Percentiles rank a stretch among this genome's conserved stretches.
phyloP scores from a whole-genome alignment of 768 basidiomycete genomes.

The Naganishia friedmannii region DNA sequence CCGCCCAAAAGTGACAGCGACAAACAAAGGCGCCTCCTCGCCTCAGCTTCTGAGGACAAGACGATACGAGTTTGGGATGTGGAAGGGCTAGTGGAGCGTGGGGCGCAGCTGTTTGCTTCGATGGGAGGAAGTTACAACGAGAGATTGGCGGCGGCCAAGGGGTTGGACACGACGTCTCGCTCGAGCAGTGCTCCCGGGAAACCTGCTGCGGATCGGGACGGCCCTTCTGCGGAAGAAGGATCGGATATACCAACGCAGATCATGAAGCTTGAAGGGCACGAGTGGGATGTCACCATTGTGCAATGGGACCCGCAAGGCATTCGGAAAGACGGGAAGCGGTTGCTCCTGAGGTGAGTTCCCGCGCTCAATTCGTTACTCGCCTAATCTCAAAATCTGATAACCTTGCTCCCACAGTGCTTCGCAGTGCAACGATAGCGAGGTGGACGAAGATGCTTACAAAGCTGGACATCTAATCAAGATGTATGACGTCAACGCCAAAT shows the following conservation, averaged over 20 bases:
- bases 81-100: conserved; percentile 21
- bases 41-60: conserved; percentile 47
- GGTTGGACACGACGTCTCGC: conserved; percentile 1
- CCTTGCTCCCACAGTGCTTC: neutral
- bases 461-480: conserved; percentile 47
- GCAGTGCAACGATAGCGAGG: conserved; percentile 14
- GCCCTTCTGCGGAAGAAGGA: neutral
- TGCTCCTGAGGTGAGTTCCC: conserved; percentile 44
- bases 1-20: conserved; percentile 30
- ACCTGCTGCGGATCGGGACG: conserved; percentile 2
- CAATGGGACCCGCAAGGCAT: conserved; percentile 29
- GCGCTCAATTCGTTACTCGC: neutral
- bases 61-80: conserved; percentile 44
- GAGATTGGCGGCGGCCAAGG: conserved; percentile 7
- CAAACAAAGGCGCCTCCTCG: conserved; percentile 38
- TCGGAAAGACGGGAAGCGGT: conserved; percentile 25
- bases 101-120: conserved; percentile 19
- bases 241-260: conserved; percentile 24
- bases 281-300: conserved; percentile 28
- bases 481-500: conserved; percentile 42
- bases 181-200: conserved; percentile 7
- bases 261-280: conserved; percentile 29
- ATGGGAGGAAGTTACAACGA: conserved; percentile 23
- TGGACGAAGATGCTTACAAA: conserved; percentile 20
- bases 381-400: neutral